A percentile compares a stretch with the other conserved stretches of the same genome.
Conservation (phyloP, 345 rosid species). For the Lepidium sativum region DNA sequence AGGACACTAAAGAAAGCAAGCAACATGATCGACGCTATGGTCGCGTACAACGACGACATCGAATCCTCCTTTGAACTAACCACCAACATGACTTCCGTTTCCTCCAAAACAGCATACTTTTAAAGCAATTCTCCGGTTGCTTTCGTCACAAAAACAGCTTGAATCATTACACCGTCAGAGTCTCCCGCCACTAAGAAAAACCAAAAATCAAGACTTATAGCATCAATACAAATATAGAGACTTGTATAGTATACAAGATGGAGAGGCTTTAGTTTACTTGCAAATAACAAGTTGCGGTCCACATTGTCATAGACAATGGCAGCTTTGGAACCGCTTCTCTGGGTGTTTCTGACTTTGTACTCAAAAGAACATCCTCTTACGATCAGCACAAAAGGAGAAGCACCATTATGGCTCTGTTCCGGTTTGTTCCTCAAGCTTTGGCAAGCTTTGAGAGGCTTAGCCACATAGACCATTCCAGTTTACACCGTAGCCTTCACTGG, state of each 20-base stretch:
- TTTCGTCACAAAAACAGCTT: conserved; percentile 65
- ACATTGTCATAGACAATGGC: conserved; percentile 55
- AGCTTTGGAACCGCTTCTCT: conserved; percentile 60
- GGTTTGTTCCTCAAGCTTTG: conserved; percentile 41
- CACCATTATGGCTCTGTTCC: conserved; percentile 20
- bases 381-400: conserved; percentile 47
- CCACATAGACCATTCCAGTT: conserved; percentile 46
- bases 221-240: neutral
- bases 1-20: conserved; percentile 65
- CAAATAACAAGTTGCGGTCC: conserved; percentile 42
- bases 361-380: conserved; percentile 75
- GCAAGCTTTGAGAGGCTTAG: conserved; percentile 70
- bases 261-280: conserved; percentile 41
- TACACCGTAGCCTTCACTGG: conserved; percentile 40
- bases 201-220: too few species aligned
- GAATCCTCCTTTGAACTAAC: conserved; percentile 58
- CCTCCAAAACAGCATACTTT: conserved; percentile 37
- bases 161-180: conserved; percentile 53
- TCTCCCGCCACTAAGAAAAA: conserved; percentile 54
- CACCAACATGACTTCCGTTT: conserved; percentile 53
- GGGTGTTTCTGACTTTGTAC: conserved; percentile 70
- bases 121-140: conserved; percentile 52
- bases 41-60: conserved; percentile 58
- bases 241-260: neutral
- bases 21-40: conserved; percentile 50